phyloP scores from a whole-genome alignment of 176 grass and related monocot species.

The Hordeum vulgare region DNA sequence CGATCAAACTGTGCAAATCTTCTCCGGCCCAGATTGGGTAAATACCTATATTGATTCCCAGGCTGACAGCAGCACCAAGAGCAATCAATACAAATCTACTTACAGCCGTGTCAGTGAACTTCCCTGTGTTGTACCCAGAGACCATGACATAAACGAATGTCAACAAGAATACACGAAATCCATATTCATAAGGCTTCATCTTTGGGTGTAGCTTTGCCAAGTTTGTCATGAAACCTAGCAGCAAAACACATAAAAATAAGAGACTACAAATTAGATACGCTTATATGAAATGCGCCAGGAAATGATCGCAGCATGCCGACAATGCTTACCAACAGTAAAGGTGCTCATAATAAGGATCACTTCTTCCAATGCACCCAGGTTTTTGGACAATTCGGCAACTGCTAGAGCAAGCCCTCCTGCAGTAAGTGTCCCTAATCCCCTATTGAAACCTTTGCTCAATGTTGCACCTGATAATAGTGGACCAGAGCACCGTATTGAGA shows the following conservation, averaged over 20 bases:
- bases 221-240: slow-evolving; percentile 58
- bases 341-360: slow-evolving; percentile 60
- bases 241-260: slow-evolving; percentile 10
- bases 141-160: slow-evolving; percentile 91
- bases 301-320: background rate
- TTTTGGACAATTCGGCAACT: slow-evolving; percentile 57
- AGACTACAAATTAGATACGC: slow-evolving; percentile 9
- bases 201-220: slow-evolving; percentile 74
- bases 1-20: slow-evolving; percentile 84
- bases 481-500: background rate
- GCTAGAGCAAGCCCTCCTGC: slow-evolving; percentile 86
- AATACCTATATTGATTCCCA: slow-evolving; percentile 83
- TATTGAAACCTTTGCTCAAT: slow-evolving; percentile 91
- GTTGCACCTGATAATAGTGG: slow-evolving; percentile 69
- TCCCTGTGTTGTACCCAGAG: slow-evolving; percentile 74
- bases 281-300: background rate
- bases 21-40: slow-evolving; percentile 96
- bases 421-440: slow-evolving; percentile 66
- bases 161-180: slow-evolving; percentile 87
- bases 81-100: slow-evolving; percentile 91
- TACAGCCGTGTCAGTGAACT: slow-evolving; percentile 52
- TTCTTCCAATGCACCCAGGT: slow-evolving; percentile 61
- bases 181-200: slow-evolving; percentile 94
- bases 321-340: slow-evolving; percentile 64
- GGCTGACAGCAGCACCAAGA: slow-evolving; percentile 70